Conservation (phyloP, 495 filamentous ascomycete species). For the Bombardia bombarda region DNA sequence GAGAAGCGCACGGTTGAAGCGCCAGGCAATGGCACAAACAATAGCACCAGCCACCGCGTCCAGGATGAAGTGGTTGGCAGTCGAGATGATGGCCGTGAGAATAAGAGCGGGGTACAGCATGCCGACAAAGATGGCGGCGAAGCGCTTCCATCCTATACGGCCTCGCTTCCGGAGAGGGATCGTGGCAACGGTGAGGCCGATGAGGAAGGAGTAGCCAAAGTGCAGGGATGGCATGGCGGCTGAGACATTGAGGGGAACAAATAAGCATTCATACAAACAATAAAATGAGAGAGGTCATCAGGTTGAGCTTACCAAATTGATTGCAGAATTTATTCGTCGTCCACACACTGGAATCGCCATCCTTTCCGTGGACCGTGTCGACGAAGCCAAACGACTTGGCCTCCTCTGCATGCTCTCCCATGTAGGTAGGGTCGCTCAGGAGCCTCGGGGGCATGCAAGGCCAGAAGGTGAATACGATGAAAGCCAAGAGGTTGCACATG, state of each 20-base stretch:
- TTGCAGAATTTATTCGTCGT: conserved; percentile 64
- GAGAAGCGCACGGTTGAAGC: conserved; percentile 16
- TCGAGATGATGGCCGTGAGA: conserved; percentile 62
- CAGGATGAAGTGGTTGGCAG: conserved; percentile 67
- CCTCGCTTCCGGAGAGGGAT: conserved; percentile 16
- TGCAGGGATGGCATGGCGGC: conserved; percentile 77
- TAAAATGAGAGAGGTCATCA: too few species aligned
- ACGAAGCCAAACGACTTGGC: conserved; percentile 54
- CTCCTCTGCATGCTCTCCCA: conserved; percentile 16
- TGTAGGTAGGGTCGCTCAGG: conserved; percentile 42
- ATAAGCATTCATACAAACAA: background rate
- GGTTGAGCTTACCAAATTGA: conserved; percentile 24
- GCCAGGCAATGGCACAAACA: conserved; percentile 22
- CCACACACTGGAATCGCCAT: conserved; percentile 52
- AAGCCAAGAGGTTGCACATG: conserved; percentile 67
- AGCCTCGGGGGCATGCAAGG: conserved; percentile 76
- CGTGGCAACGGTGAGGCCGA: conserved; percentile 60
- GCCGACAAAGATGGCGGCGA: conserved; percentile 39
- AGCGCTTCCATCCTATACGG: conserved; percentile 18
- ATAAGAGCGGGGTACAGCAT: conserved; percentile 58
- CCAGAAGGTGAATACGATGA: conserved; percentile 69
- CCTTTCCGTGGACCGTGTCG: conserved; percentile 65
- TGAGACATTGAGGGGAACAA: background rate
- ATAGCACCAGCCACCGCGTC: conserved; percentile 59
- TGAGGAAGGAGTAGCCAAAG: conserved; percentile 71